Evolutionary conservation across 495 filamentous ascomycete genomes (phyloP).

Genomic region (Penicillium bialowiezense): DNA sequence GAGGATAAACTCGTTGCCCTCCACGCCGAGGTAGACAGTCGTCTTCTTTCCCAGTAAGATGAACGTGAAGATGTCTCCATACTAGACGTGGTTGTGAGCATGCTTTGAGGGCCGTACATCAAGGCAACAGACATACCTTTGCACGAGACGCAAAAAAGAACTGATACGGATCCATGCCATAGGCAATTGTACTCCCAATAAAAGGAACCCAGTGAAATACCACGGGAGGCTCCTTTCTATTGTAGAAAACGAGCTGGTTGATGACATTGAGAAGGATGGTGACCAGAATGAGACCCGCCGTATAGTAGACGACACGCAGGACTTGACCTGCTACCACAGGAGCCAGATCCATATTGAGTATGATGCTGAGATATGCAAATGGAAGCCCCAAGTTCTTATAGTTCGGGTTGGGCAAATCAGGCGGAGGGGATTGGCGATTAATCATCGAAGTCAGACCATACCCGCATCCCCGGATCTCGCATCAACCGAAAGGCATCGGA

Average conservation of each 20-base stretch:
- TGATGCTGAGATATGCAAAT: no score
- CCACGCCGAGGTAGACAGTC: slow-evolving; percentile 71
- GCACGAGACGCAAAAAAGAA: slow-evolving; percentile 69
- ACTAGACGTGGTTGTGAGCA: slow-evolving; percentile 40
- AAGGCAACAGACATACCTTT: slow-evolving; percentile 53
- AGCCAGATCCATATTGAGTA: slow-evolving; percentile 21
- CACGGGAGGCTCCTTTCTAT: slow-evolving; percentile 70
- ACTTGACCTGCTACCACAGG: slow-evolving; percentile 22
- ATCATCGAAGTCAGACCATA: slow-evolving; percentile 15
- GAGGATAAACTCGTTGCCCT: slow-evolving; percentile 83
- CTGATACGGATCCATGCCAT: slow-evolving; percentile 79
- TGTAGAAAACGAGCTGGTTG: slow-evolving; percentile 65
- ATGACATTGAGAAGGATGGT: slow-evolving; percentile 64
- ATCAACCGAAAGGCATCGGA: slow-evolving; percentile 1
- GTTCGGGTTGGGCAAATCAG: slow-evolving; percentile 20
- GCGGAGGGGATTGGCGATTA: slow-evolving; percentile 15
- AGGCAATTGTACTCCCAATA: slow-evolving; percentile 73
- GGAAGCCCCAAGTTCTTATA: no score
- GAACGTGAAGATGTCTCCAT: slow-evolving; percentile 81
- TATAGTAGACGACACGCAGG: slow-evolving; percentile 22
- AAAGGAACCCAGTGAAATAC: slow-evolving; percentile 85
- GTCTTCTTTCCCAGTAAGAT: slow-evolving; percentile 72
- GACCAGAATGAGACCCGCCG: slow-evolving; percentile 31
- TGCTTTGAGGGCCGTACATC: not conserved
- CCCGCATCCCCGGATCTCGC: not conserved